Percentiles rank a stretch among this genome's conserved stretches.
Conservation (phyloP, 352 stramenopile species). For the Elongisporangium senticosum region DNA sequence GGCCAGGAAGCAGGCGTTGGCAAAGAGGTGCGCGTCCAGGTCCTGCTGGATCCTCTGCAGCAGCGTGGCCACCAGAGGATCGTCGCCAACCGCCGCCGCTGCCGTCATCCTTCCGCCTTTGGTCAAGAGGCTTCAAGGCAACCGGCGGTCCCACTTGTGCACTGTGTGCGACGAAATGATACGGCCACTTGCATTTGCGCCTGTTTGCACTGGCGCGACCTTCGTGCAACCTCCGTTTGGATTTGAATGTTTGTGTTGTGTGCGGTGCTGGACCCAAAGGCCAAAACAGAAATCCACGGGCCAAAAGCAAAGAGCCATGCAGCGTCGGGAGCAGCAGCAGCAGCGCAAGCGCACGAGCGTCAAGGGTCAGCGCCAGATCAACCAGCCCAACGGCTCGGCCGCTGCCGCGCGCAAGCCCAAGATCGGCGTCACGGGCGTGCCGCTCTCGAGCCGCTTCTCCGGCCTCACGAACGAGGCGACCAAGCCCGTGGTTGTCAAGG, state of each 20-base stretch:
- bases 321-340: conserved; percentile 10
- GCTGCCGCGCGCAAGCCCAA: conserved; percentile 19
- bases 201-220: conserved; percentile 3
- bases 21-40: conserved; percentile 46
- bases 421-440: conserved; percentile 62
- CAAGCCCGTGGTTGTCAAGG: conserved; percentile 19
- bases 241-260: not conserved
- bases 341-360: conserved; percentile 35
- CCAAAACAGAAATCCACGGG: conserved; percentile 19
- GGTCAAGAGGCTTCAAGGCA: not conserved
- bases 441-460: conserved; percentile 76
- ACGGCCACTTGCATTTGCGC: not conserved
- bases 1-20: conserved; percentile 74
- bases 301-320: conserved; percentile 14
- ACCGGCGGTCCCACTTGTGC: conserved; percentile 12
- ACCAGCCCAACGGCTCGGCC: conserved; percentile 13
- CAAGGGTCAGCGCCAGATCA: conserved; percentile 55
- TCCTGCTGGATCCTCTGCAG: conserved; percentile 42
- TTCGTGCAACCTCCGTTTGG: conserved; percentile 19
- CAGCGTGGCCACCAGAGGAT: conserved; percentile 45
- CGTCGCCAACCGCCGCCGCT: conserved; percentile 9
- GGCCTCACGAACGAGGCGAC: conserved; percentile 43
- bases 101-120: conserved; percentile 1
- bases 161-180: conserved; percentile 1
- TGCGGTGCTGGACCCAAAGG: not conserved